A percentile compares a stretch with the other conserved stretches of the same genome.
These are phyloP conservation scores for Colletotrichum tropicicola DNA, from an alignment of 2,329 filamentous ascomycete species.

Conservation along the genomic window DNA sequence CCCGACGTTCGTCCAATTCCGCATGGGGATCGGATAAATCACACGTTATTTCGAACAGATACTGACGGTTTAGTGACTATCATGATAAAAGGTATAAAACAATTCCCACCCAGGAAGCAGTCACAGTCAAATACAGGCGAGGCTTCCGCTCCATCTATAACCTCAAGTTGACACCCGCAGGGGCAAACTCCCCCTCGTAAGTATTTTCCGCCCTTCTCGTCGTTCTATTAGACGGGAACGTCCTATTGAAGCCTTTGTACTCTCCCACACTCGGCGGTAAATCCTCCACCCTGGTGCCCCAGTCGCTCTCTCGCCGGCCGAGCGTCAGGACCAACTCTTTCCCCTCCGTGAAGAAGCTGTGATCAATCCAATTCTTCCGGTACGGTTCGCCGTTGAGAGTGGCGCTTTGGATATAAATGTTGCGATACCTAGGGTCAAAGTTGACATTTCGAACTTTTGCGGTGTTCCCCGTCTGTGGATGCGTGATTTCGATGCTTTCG, in stretches of 20 bases:
- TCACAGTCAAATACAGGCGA: too few species aligned
- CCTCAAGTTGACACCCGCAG: not conserved
- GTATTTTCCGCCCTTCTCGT: not conserved
- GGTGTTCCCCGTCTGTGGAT: slow-evolving; percentile 65
- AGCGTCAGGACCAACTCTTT: slow-evolving; percentile 70
- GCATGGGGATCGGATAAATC: too few species aligned
- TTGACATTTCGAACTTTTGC: slow-evolving; percentile 68
- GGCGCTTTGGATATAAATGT: slow-evolving; percentile 72
- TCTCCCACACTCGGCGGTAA: slow-evolving; percentile 66
- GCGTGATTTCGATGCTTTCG: slow-evolving; percentile 64
- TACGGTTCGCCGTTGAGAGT: slow-evolving; percentile 69
- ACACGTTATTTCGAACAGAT: too few species aligned
- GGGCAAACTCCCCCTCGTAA: slow-evolving; percentile 12
- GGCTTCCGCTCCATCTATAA: too few species aligned
- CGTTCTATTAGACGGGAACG: slow-evolving; percentile 17
- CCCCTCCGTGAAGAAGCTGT: slow-evolving; percentile 73
- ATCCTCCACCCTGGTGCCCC: slow-evolving; percentile 69
- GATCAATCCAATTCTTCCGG: slow-evolving; percentile 72
- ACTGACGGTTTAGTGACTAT: too few species aligned
- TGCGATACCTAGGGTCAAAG: slow-evolving; percentile 66
- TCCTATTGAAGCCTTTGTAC: slow-evolving; percentile 44
- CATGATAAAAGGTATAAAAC: too few species aligned
- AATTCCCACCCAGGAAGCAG: too few species aligned
- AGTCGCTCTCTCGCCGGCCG: slow-evolving; percentile 67
- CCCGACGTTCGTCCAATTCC: too few species aligned